Percentiles rank a stretch among this genome's conserved stretches.
These are phyloP conservation scores for Pseudogymnoascus sp. DNA, from an alignment of 2,329 filamentous ascomycete genomes.

Conservation along the genomic window DNA sequence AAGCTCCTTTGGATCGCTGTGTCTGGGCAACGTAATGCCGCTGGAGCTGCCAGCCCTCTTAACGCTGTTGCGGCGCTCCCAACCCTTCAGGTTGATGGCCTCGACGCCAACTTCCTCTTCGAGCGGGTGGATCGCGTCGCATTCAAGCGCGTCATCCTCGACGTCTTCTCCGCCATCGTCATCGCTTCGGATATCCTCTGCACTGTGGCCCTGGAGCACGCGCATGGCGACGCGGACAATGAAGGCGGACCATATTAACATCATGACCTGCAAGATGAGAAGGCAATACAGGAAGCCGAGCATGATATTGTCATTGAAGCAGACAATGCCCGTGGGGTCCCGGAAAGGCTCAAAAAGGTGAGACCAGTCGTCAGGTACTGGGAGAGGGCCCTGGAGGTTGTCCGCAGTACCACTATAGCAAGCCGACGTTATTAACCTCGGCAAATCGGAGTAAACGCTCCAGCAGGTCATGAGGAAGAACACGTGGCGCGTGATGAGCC, in stretches of 20 bases:
- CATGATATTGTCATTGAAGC: constrained; percentile 67
- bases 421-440: constrained; percentile 52
- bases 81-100: constrained; percentile 50
- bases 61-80: constrained; percentile 18
- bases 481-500: constrained; percentile 76
- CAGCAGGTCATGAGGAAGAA: constrained; percentile 73
- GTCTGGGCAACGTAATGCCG: constrained; percentile 28
- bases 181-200: constrained; percentile 82
- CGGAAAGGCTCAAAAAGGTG: constrained; percentile 69
- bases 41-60: constrained; percentile 25
- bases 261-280: constrained; percentile 68
- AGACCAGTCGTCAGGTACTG: constrained; percentile 41
- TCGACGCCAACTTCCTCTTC: constrained; percentile 73
- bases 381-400: constrained; percentile 45
- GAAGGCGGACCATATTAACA: constrained; percentile 81
- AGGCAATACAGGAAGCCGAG: constrained; percentile 71
- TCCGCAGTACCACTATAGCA: constrained; percentile 59
- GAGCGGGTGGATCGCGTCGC: constrained; percentile 34
- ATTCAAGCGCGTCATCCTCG: constrained; percentile 30
- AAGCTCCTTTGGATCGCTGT: constrained; percentile 28
- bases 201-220: constrained; percentile 65
- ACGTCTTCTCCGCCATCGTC: constrained; percentile 65
- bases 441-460: constrained; percentile 64
- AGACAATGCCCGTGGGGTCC: constrained; percentile 63
- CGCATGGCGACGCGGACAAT: constrained; percentile 75